A percentile compares a stretch with the other conserved stretches of the same genome.
These are phyloP conservation scores for Cudoniella acicularis DNA, from an alignment of 495 filamentous ascomycete species.

Conservation along the genomic window DNA sequence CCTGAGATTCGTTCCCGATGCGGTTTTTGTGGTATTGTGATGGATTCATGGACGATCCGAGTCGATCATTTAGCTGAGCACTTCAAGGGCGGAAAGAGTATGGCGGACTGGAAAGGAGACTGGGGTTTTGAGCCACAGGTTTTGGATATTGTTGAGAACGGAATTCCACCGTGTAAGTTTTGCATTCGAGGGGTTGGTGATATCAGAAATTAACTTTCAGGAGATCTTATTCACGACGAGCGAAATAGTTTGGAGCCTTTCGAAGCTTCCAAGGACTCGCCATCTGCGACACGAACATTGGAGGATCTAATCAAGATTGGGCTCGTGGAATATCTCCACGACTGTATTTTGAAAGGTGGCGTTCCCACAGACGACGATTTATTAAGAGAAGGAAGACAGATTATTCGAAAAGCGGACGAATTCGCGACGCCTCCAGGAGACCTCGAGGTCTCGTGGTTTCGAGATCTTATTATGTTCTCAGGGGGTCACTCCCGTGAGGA, in stretches of 20 bases:
- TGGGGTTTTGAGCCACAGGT: conserved; percentile 65
- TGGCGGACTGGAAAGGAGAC: conserved; percentile 69
- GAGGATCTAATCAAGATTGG: conserved; percentile 51
- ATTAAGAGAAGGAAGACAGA: conserved; percentile 16
- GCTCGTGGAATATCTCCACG: conserved; percentile 37
- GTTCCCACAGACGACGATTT: conserved; percentile 20
- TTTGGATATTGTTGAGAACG: conserved; percentile 57
- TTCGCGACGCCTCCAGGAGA: neutral
- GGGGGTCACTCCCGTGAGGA: conserved; percentile 13
- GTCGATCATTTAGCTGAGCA: conserved; percentile 64
- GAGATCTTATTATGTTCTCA: conserved; percentile 47
- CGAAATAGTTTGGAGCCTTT: conserved; percentile 45
- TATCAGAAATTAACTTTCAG: conserved; percentile 10
- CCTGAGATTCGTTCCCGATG: conserved; percentile 62
- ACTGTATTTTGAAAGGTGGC: conserved; percentile 5
- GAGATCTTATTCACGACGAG: conserved; percentile 54
- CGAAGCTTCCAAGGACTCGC: conserved; percentile 33
- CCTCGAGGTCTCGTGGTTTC: conserved; percentile 43
- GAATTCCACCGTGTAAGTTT: conserved; percentile 47
- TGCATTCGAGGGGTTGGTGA: neutral
- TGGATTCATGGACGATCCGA: conserved; percentile 59
- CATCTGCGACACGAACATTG: conserved; percentile 37
- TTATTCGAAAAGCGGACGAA: conserved; percentile 17
- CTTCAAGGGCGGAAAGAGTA: conserved; percentile 62
- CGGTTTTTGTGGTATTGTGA: conserved; percentile 61